These are phyloP conservation scores for Albifimbria verrucaria DNA, from an alignment of 2,329 filamentous ascomycete genomes.

Conservation along the genomic window DNA sequence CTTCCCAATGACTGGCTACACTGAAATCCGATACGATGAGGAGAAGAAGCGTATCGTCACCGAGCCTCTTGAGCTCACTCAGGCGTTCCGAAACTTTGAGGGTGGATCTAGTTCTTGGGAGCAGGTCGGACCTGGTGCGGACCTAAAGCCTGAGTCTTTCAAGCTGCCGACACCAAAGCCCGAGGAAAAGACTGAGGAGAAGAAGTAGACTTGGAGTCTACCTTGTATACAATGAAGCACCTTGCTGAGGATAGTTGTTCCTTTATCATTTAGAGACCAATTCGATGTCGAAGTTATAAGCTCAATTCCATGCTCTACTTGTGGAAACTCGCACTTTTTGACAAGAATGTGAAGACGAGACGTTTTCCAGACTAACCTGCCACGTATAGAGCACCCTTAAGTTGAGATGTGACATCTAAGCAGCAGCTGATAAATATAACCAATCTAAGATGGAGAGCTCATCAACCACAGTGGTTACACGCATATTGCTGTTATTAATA, in stretches of 20 bases:
- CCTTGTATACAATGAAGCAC: conserved; percentile 24
- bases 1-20: conserved; percentile 97
- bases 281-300: too few species aligned
- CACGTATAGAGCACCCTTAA: too few species aligned
- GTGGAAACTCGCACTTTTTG: too few species aligned
- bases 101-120: conserved; percentile 73
- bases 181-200: conserved; percentile 87
- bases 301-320: too few species aligned
- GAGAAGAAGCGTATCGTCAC: conserved; percentile 99
- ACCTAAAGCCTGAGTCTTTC: conserved; percentile 82
- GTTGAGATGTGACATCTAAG: too few species aligned
- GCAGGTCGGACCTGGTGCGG: conserved; percentile 63
- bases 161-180: conserved; percentile 95
- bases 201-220: conserved; percentile 67
- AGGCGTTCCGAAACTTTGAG: conserved; percentile 98
- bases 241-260: conserved; percentile 1
- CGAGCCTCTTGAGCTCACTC: conserved; percentile 94
- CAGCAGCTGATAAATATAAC: too few species aligned
- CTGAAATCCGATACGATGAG: conserved; percentile 95
- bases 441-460: too few species aligned
- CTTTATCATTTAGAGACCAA: conserved; percentile 27
- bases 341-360: too few species aligned
- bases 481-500: too few species aligned
- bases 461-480: too few species aligned
- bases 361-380: too few species aligned